phyloP scores from a whole-genome alignment of 2,329 filamentous ascomycete species.

The Fusarium domesticum region DNA sequence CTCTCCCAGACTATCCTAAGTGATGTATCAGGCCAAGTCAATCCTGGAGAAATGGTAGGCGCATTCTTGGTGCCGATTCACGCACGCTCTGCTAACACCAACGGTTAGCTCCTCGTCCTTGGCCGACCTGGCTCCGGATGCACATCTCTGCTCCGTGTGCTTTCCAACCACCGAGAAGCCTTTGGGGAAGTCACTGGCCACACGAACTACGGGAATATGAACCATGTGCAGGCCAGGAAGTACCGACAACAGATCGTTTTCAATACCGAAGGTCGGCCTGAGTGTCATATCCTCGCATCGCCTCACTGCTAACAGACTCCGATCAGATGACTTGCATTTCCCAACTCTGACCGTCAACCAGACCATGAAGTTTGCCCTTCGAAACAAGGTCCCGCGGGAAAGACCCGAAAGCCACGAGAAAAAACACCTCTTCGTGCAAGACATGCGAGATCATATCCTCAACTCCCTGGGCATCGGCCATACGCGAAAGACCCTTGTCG shows the following conservation, averaged over 20 bases:
- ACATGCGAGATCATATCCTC: slow-evolving; percentile 34
- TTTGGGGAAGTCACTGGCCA: slow-evolving; percentile 30
- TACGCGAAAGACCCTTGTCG: slow-evolving; percentile 59
- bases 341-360: slow-evolving; percentile 63
- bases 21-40: no score
- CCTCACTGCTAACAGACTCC: not conserved
- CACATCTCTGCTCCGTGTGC: slow-evolving; percentile 31
- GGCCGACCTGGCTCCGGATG: slow-evolving; percentile 34
- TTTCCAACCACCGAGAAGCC: slow-evolving; percentile 30
- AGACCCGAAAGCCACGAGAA: slow-evolving; percentile 39
- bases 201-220: slow-evolving; percentile 28
- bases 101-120: slow-evolving; percentile 30
- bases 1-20: no score
- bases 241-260: slow-evolving; percentile 32
- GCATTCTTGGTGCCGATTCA: no score
- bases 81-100: slow-evolving; percentile 11
- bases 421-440: slow-evolving; percentile 30
- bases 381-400: slow-evolving; percentile 58
- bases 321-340: slow-evolving; percentile 56
- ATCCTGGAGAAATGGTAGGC: no score
- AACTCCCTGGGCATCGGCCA: slow-evolving; percentile 65
- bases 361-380: slow-evolving; percentile 61
- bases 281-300: no score
- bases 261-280: slow-evolving; percentile 35
- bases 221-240: slow-evolving; percentile 22